Base-by-base conservation (phyloP, 345 rosid species). In the Brassica juncea region DNA sequence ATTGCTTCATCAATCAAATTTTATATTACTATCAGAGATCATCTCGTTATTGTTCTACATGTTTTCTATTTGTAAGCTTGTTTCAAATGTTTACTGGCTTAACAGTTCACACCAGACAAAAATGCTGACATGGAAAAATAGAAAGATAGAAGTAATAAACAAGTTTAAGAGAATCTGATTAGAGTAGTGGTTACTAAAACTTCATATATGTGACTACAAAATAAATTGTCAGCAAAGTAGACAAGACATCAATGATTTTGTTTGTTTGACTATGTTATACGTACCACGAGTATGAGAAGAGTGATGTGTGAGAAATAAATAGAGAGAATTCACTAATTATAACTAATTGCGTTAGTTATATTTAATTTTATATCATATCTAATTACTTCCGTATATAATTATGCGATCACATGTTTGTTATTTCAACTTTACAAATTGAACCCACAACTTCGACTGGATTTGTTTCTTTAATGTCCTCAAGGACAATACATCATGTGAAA, bases 1-100 rank as follows among this genome's bases (percentile, higher is more conserved):
- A 31, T 55, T 70, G 49, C 65, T 71, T 71, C 54, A 57, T 44
- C 71, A 12, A 34, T 32, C 71, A 44, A 4, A 23, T 68, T 57
- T 6, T 12, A 57, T 8, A 12, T 8, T 23, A 8, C 15, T 8
- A 8, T 8, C 6, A 66, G 30, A n/a, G 6, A 64, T 32, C 4
- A 32, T 12, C 27, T 66, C 52, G 69, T 9, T 35, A 35, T 65
- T 42, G 42, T 27, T 11, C 6, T 61, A 12, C 35, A 28, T 61
- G 30, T 27, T 27, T 60, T 28, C 35, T 60, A 60, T 60, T 11
- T 11, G 34, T 60, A 11, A 60, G 31, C 34, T 60, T 25, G 34
- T 27, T 59, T 59, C 14, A 59, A 59, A 25, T 23, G 30, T 27
- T 25, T 60, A 60, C 7, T 60, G 65, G 34, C 65, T 60, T 59